Evolutionary conservation across 768 basidiomycete species (phyloP), one percentile per base, ranked within the genome.

Genomic region (Gymnopilus junonius): DNA sequence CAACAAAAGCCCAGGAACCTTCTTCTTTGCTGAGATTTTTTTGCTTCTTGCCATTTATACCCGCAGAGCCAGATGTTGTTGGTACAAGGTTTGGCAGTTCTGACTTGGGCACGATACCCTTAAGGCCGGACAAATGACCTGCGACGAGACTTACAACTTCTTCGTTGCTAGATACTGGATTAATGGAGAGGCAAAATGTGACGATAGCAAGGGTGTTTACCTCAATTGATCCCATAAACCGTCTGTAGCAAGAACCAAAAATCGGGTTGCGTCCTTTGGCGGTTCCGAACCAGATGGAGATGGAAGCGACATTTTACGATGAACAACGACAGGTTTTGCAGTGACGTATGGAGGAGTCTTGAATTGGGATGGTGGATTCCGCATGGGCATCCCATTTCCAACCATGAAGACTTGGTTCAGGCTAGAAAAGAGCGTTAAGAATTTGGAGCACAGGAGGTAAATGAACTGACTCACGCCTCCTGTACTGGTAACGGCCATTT

Each of bases 331-430:
- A 2, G 95, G 95, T 7, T 82, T 81, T 15, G 95, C 87, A 32
- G 84, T 95, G 23, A 97, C 94, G 75, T 97, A 97, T n/a, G 95
- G 95, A 2, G 95, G 95, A 4, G 95, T 94, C 75, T 90, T 91
- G 75, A 92, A 85, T 21, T 82, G 75, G 14, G 83, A 58, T 14
- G 89, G 91, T 2, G 88, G 77, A 7, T 83, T 75, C 21, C 92
- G 86, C 73, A 91, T 77, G 1, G 84, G 77, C 61, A 79, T 79
- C 45, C 83, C 82, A 70, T 84, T 90, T 56, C 88, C 89, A 56
- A 82, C 78, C 70, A 90, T 79, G 78, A 92, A 92, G 20, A 86
- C 87, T 62, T 87, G 80, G 67, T 82, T 87, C 67, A 93, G 67
- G 27, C 79, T 79, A 62, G 37, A 23, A 40, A 39, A 10, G 63